phyloP scores from a whole-genome alignment of 192 early-diverging fungal species.

The Gonapodya prolifera region DNA sequence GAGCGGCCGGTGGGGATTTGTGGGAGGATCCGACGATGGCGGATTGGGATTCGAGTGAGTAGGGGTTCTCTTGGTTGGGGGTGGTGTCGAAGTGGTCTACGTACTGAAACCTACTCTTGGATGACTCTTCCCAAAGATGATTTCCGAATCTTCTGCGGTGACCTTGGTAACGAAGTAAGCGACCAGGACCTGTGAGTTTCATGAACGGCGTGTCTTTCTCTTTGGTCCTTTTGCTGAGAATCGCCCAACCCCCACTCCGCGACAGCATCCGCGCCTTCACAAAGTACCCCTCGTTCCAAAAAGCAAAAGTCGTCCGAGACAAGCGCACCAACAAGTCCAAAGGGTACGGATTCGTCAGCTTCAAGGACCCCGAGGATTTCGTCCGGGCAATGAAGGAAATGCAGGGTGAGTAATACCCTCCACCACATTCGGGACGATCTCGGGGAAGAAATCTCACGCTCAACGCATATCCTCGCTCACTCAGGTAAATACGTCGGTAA shows the following conservation, averaged over 20 bases:
- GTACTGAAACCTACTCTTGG: too few species aligned
- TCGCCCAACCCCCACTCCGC: too few species aligned
- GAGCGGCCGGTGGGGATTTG: slow-evolving; percentile 79
- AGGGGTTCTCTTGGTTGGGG: not conserved
- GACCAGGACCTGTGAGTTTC: slow-evolving; percentile 63
- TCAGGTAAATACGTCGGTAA: slow-evolving; percentile 90
- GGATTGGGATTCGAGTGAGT: slow-evolving; percentile 69
- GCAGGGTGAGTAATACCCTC: slow-evolving; percentile 56
- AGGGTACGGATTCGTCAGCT: slow-evolving; percentile 91
- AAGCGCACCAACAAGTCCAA: slow-evolving; percentile 73
- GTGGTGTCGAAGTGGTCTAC: not conserved
- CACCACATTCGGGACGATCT: not conserved
- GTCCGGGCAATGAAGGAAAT: slow-evolving; percentile 87
- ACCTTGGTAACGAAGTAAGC: slow-evolving; percentile 87
- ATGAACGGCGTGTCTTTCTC: too few species aligned
- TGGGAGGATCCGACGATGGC: slow-evolving; percentile 84
- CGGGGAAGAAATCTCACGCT: not conserved
- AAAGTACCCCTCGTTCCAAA: slow-evolving; percentile 76
- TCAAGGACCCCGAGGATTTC: slow-evolving; percentile 83
- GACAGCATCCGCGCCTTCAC: slow-evolving; percentile 73
- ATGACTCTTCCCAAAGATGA: slow-evolving; percentile 45
- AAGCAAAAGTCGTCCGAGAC: slow-evolving; percentile 71
- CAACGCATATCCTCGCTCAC: slow-evolving; percentile 1
- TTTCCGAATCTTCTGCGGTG: slow-evolving; percentile 85
- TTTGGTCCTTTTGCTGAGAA: too few species aligned